phyloP scores from a whole-genome alignment of 305 asterid genomes.

The Caryopteris hybrid region DNA sequence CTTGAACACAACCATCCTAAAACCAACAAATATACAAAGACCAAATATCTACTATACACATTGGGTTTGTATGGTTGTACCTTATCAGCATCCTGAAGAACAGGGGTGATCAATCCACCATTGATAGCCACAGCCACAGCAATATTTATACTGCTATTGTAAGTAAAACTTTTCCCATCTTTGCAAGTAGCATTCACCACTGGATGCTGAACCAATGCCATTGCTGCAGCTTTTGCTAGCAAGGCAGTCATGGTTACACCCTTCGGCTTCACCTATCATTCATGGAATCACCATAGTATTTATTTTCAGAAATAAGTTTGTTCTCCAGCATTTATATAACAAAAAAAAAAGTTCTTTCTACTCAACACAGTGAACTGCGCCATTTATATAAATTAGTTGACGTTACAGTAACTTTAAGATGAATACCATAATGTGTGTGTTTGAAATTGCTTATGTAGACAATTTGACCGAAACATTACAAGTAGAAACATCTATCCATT shows the following conservation, averaged over 20 bases:
- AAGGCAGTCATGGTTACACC: slow-evolving; percentile 97
- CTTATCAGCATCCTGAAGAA: slow-evolving; percentile 97
- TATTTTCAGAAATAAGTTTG: not conserved
- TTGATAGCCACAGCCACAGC: slow-evolving; percentile 93
- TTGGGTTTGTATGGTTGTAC: slow-evolving; percentile 40
- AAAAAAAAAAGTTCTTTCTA: not conserved
- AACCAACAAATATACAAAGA: not conserved
- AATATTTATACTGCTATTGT: slow-evolving; percentile 71
- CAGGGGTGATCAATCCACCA: slow-evolving; percentile 97
- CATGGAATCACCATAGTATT: not conserved
- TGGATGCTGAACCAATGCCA: slow-evolving; percentile 94
- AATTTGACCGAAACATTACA: not conserved
- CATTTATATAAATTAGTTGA: not conserved
- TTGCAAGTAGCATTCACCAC: slow-evolving; percentile 88
- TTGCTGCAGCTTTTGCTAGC: slow-evolving; percentile 91
- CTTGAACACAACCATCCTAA: not conserved
- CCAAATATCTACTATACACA: not conserved
- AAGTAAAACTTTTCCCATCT: slow-evolving; percentile 90
- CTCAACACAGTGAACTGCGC: not conserved
- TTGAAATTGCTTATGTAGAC: not conserved
- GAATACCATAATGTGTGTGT: not conserved
- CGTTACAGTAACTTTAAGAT: not conserved
- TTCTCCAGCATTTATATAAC: not conserved
- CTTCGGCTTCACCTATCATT: slow-evolving; percentile 59
- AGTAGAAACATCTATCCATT: not conserved